Evolutionary conservation across 148 eudicot species (phyloP).

Genomic region (Vaccinium vitisidaea): DNA sequence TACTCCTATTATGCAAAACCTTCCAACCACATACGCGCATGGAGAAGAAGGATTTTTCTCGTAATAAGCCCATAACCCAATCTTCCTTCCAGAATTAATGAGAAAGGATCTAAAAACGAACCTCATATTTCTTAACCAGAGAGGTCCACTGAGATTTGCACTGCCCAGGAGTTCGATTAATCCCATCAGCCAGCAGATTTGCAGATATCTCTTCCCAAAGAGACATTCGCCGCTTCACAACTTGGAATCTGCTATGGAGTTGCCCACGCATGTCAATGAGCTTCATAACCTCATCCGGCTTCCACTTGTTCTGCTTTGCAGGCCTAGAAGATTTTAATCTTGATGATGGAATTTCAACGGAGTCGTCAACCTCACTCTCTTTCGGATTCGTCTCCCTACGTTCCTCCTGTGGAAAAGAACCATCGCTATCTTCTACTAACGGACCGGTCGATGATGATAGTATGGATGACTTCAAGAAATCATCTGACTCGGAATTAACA

Average conservation of each 20-base stretch:
- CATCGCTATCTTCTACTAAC: slow-evolving; percentile 23
- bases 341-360: slow-evolving; percentile 17
- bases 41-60: background rate
- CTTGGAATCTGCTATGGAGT: slow-evolving; percentile 70
- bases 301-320: slow-evolving; percentile 78
- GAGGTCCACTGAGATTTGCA: slow-evolving; percentile 97
- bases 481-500: slow-evolving; percentile 29
- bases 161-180: slow-evolving; percentile 78
- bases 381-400: slow-evolving; percentile 19
- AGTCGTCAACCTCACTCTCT: slow-evolving; percentile 38
- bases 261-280: slow-evolving; percentile 74
- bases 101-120: slow-evolving; percentile 27
- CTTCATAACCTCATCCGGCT: slow-evolving; percentile 74
- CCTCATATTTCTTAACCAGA: slow-evolving; percentile 89
- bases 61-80: background rate
- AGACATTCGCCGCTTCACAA: slow-evolving; percentile 77
- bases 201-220: slow-evolving; percentile 94
- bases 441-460: slow-evolving; percentile 23
- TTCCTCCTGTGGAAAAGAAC: slow-evolving; percentile 32
- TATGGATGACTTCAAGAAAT: slow-evolving; percentile 47
- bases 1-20: background rate
- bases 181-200: slow-evolving; percentile 60
- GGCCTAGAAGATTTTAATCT: slow-evolving; percentile 44
- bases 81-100: background rate
- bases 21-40: background rate